These are phyloP conservation scores for Phaeotremella fagi DNA, from an alignment of 768 basidiomycete genomes.

Conservation along the genomic window DNA sequence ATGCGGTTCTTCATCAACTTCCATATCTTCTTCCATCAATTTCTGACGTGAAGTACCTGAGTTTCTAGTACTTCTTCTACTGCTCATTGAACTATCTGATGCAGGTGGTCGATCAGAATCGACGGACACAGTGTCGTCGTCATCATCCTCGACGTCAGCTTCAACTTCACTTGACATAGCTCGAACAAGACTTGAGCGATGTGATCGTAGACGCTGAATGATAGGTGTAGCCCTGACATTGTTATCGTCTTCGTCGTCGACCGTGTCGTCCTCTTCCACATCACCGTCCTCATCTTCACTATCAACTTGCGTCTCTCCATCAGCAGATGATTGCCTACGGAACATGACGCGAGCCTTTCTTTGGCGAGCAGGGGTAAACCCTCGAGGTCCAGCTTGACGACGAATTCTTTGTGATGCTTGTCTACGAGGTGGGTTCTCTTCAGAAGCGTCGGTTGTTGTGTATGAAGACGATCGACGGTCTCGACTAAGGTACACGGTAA, in stretches of 20 bases:
- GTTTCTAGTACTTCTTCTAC: background rate
- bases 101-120: slow-evolving; percentile 3
- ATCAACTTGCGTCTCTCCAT: background rate
- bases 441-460: slow-evolving; percentile 35
- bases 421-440: slow-evolving; percentile 3
- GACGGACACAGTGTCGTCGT: background rate
- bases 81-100: slow-evolving; percentile 12
- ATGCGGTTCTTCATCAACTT: slow-evolving; percentile 4
- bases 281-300: slow-evolving; percentile 7
- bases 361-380: slow-evolving; percentile 9
- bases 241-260: slow-evolving; percentile 6
- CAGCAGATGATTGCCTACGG: background rate
- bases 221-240: slow-evolving; percentile 1
- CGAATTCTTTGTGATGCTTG: slow-evolving; percentile 20
- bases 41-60: background rate
- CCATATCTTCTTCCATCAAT: background rate
- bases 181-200: background rate
- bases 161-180: slow-evolving; percentile 22
- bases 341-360: background rate
- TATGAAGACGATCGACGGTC: slow-evolving; percentile 33
- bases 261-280: background rate
- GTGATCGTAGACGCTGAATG: slow-evolving; percentile 10
- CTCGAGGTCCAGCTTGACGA: slow-evolving; percentile 8
- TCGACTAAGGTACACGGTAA: slow-evolving; percentile 10
- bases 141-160: slow-evolving; percentile 28